A percentile compares a stretch with the other conserved stretches of the same genome.
phyloP scores from a whole-genome alignment of 2,329 filamentous ascomycete genomes.

The Bipolaris oryzae region DNA sequence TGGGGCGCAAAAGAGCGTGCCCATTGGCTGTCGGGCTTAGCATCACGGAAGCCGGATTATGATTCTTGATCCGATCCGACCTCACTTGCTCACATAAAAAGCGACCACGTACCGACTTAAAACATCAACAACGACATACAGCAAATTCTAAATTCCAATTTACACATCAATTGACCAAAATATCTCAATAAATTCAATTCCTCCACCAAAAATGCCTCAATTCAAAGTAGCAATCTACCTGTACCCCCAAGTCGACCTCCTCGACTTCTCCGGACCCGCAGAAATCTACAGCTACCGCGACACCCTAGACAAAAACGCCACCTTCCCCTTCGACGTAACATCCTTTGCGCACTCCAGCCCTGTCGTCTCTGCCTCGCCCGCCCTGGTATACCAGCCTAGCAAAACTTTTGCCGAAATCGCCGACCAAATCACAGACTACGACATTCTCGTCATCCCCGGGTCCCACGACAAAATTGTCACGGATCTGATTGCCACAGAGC shows the following conservation, averaged over 20 bases:
- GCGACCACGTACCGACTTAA: background rate
- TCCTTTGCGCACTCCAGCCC: slow-evolving; percentile 42
- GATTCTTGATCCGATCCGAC: slow-evolving; percentile 8
- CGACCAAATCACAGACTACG: slow-evolving; percentile 38
- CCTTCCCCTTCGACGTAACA: slow-evolving; percentile 40
- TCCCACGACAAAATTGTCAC: slow-evolving; percentile 35
- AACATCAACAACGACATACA: background rate
- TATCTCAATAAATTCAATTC: background rate
- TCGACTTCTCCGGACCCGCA: slow-evolving; percentile 51
- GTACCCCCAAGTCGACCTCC: slow-evolving; percentile 48
- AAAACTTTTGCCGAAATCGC: slow-evolving; percentile 37
- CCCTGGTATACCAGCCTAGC: slow-evolving; percentile 42
- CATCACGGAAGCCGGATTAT: slow-evolving; percentile 7
- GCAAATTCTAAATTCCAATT: no score
- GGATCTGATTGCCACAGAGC: slow-evolving; percentile 27
- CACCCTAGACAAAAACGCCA: slow-evolving; percentile 20
- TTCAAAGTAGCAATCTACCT: slow-evolving; percentile 50
- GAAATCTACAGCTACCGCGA: slow-evolving; percentile 46
- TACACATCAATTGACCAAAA: no score
- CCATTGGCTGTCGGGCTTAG: background rate
- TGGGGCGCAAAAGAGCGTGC: background rate
- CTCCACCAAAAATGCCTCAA: slow-evolving; percentile 10
- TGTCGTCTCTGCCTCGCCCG: slow-evolving; percentile 28
- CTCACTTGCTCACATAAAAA: background rate
- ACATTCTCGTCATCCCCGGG: slow-evolving; percentile 51